Evolutionary conservation across 2,329 filamentous ascomycete species (phyloP).

Genomic region (Beauveria bassiana): DNA sequence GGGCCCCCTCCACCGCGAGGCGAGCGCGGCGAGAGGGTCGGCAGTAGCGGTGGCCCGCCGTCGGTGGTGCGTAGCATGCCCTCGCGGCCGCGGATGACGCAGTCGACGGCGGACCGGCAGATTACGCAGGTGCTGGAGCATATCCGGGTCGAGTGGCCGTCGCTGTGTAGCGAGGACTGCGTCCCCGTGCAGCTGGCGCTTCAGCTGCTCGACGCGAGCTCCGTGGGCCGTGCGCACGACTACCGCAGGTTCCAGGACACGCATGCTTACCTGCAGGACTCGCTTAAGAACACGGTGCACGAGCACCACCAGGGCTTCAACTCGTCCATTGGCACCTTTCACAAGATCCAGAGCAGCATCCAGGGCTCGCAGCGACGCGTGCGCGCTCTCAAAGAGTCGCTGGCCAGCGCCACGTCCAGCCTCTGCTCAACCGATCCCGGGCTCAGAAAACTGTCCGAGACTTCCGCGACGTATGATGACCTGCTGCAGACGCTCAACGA

Average conservation of each 20-base stretch:
- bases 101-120: conserved; percentile 46
- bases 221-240: conserved; percentile 82
- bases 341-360: conserved; percentile 95
- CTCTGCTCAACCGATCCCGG: conserved; percentile 83
- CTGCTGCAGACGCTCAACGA: conserved; percentile 76
- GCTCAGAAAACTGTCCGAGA: conserved; percentile 78
- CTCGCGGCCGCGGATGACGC: conserved; percentile 29
- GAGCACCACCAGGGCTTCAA: conserved; percentile 99
- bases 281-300: conserved; percentile 90
- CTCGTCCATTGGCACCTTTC: conserved; percentile 96
- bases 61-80: conserved; percentile 26
- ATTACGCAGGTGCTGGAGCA: conserved; percentile 64
- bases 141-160: conserved; percentile 84
- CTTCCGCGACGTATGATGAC: conserved; percentile 84
- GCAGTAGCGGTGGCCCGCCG: conserved; percentile 27
- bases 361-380: conserved; percentile 82
- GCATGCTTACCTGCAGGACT: conserved; percentile 82
- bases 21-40: conserved; percentile 27
- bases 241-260: conserved; percentile 78
- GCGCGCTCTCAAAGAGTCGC: conserved; percentile 71
- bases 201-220: conserved; percentile 89
- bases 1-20: conserved; percentile 20
- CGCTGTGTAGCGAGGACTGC: conserved; percentile 82
- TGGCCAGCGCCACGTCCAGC: conserved; percentile 71
- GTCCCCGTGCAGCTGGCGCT: conserved; percentile 92